Evolutionary conservation across 208 protist genomes (phyloP), one percentile per base, ranked within the genome.

Genomic region (Wallacemonas sp.): DNA sequence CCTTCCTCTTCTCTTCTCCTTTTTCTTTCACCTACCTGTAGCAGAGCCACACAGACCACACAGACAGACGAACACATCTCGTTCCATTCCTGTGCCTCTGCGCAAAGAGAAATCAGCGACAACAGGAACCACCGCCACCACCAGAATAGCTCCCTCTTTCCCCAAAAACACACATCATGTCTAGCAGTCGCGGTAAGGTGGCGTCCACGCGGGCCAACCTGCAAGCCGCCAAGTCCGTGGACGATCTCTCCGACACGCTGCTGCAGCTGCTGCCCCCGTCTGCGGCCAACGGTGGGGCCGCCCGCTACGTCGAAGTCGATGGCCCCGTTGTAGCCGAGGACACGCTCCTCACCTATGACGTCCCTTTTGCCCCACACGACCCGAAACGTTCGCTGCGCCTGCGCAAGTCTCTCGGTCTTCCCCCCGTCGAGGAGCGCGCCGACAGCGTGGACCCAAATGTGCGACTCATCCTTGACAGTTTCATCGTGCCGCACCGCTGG

Each of bases 401-500:
- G 42, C 82, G 87, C 28, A 31, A 72, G 33, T 78, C 63, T 3
- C 73, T 92, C 29, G 81, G 77, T 11, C 23, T 83, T 16, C 57
- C 80, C 1, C 23, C 72, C 2, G 76, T 79, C 14, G n/a, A 62
- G 25, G 45, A 61, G 12, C 54, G 42, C 45, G 64, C 63, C 36
- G 64, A 57, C 1, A 26, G 42, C 28, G 84, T 91, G 12, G 86
- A 93, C 63, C 80, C 82, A 0, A 96, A 96, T 59, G 84, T 94
- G 38, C 85, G 91, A 14, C 67, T 93, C 25, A 77, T 96, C 28
- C 70, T 96, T 1, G 91, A 96, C 55, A 77, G 74, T 52, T 93
- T 94, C 76, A 91, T 96, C 74, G 76, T 81, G 22, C 91, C 91
- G 11, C 85, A 88, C 25, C 79, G 84, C 11, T 96, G 91, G 88